A percentile compares a stretch with the other conserved stretches of the same genome.
phyloP scores from a whole-genome alignment of 495 filamentous ascomycete genomes.

The Amorphotheca resinae region DNA sequence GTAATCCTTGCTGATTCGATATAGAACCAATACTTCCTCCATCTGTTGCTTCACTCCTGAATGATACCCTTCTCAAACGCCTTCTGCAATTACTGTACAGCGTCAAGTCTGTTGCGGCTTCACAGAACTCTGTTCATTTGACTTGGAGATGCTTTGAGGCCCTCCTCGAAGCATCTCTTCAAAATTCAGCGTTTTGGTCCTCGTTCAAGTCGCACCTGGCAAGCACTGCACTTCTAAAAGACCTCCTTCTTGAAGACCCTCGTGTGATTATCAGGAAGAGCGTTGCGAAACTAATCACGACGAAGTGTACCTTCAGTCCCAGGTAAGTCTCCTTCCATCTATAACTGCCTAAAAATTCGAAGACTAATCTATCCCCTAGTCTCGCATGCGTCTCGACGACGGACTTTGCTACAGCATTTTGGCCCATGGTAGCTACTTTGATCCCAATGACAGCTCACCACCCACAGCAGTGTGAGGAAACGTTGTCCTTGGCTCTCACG shows the following conservation, averaged over 20 bases:
- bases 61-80: slow-evolving; percentile 19
- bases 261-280: slow-evolving; percentile 28
- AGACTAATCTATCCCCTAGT: slow-evolving; percentile 3
- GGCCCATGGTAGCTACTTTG: slow-evolving; percentile 33
- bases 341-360: not conserved
- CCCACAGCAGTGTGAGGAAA: slow-evolving; percentile 30
- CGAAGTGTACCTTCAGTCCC: slow-evolving; percentile 16
- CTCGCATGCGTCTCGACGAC: slow-evolving; percentile 18
- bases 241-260: slow-evolving; percentile 31
- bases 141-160: slow-evolving; percentile 44
- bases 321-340: slow-evolving; percentile 6
- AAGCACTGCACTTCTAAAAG: slow-evolving; percentile 22
- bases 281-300: slow-evolving; percentile 27
- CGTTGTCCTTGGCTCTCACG: slow-evolving; percentile 30
- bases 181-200: slow-evolving; percentile 46
- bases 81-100: slow-evolving; percentile 27
- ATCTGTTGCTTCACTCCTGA: slow-evolving; percentile 8
- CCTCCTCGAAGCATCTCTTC: slow-evolving; percentile 51
- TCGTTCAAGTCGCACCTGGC: slow-evolving; percentile 33
- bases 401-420: slow-evolving; percentile 32
- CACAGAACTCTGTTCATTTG: slow-evolving; percentile 28
- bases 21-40: slow-evolving; percentile 16
- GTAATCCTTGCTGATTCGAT: slow-evolving; percentile 1
- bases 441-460: slow-evolving; percentile 26
- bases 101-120: slow-evolving; percentile 16